Evolutionary conservation across 139 green algal species (phyloP), one percentile per base, ranked within the genome.

Genomic region (Choricystis sp.): DNA sequence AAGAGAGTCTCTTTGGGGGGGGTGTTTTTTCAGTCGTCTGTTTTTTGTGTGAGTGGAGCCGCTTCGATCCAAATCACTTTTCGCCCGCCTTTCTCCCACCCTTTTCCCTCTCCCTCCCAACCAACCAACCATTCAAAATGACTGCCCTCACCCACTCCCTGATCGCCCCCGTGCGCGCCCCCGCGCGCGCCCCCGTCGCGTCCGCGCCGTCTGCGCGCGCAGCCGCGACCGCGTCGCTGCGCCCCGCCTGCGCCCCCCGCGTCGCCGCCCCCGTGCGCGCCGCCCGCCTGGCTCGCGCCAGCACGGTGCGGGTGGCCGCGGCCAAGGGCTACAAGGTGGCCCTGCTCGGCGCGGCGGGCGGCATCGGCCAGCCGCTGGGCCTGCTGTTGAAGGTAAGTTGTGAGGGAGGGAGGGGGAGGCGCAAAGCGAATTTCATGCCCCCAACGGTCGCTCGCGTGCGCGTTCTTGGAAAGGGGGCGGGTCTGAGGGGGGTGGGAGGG

Each of bases 341-440:
- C 1, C 73, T 94, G 3, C 74, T 94, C 1, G 88, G 88, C 4
- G 88, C 88, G 20, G 82, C 71, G 29, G 88, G 88, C 29, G 87
- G 87, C 56, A 95, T 95, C 49, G 87, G 87, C 26, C 87, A 95
- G 76, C 88, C 79, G 19, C 66, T 96, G 57, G 74, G 78, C 0
- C 75, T 96, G 66, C 79, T 96, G 61, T 72, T 96, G 21, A 96
- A 95, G 76, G 81, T 88, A n/a, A n/a, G n/a, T n/a, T n/a, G n/a
- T n/a, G n/a, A n/a, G n/a, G n/a, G n/a, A n/a, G n/a, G n/a, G n/a
- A n/a, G n/a, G n/a, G n/a, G n/a, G n/a, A n/a, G n/a, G n/a, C n/a
- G n/a, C n/a, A n/a, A n/a, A n/a, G n/a, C n/a, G n/a, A n/a, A n/a
- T n/a, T n/a, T n/a, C n/a, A n/a, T n/a, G n/a, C n/a, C n/a, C n/a